phyloP scores from a whole-genome alignment of 2,329 filamentous ascomycete species.

The Diaporthe ampelina region DNA sequence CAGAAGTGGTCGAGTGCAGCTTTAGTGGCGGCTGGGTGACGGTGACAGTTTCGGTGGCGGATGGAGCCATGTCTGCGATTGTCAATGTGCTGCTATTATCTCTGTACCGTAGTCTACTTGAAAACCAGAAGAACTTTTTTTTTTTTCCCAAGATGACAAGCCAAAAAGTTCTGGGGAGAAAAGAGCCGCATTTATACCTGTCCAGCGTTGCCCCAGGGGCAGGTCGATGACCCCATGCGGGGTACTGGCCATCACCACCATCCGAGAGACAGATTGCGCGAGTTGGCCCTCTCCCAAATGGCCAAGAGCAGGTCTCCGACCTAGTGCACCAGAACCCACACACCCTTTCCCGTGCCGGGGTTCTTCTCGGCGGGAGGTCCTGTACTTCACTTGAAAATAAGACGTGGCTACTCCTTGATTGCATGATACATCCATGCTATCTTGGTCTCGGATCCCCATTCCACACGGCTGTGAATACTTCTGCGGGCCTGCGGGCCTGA shows the following conservation, averaged over 20 bases:
- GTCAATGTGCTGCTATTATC: slow-evolving; percentile 59
- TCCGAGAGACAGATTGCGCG: slow-evolving; percentile 40
- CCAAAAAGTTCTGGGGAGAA: neutral
- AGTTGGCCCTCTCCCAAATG: slow-evolving; percentile 36
- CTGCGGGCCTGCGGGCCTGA: neutral
- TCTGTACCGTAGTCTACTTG: neutral
- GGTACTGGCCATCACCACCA: slow-evolving; percentile 39
- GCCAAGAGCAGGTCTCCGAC: slow-evolving; percentile 25
- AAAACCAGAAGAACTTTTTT: neutral
- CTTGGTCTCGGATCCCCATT: neutral
- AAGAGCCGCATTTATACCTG: slow-evolving; percentile 28
- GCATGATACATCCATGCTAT: slow-evolving; percentile 23
- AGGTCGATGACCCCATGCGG: slow-evolving; percentile 36
- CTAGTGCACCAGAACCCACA: slow-evolving; percentile 4
- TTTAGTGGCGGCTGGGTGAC: slow-evolving; percentile 45
- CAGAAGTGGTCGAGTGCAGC: slow-evolving; percentile 58
- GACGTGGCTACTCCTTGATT: neutral
- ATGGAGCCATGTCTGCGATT: slow-evolving; percentile 52
- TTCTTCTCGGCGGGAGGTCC: neutral
- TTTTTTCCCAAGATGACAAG: no score
- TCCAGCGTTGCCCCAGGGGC: slow-evolving; percentile 9
- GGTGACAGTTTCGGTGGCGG: slow-evolving; percentile 50
- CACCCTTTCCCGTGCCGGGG: neutral
- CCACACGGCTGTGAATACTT: slow-evolving; percentile 4
- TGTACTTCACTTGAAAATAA: slow-evolving; percentile 15